These are phyloP conservation scores for Filobasidium wieringae DNA, from an alignment of 768 basidiomycete genomes.

Conservation along the genomic window DNA sequence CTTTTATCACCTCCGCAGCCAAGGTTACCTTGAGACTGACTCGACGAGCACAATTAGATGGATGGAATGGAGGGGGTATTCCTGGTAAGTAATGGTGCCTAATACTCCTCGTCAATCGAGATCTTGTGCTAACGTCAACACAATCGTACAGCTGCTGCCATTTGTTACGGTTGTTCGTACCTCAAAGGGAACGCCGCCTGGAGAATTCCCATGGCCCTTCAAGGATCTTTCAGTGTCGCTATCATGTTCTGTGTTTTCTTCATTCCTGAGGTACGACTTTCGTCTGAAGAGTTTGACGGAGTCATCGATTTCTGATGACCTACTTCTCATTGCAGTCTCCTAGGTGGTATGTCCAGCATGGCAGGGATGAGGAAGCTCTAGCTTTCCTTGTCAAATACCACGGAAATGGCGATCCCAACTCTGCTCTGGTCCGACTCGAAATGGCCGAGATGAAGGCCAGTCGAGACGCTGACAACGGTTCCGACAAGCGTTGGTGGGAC, in stretches of 20 bases:
- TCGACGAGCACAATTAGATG: not conserved
- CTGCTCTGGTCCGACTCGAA: conserved; percentile 47
- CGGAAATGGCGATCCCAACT: conserved; percentile 46
- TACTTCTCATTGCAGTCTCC: conserved; percentile 41
- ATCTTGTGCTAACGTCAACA: too few species aligned
- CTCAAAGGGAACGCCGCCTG: conserved; percentile 21
- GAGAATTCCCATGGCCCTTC: conserved; percentile 20
- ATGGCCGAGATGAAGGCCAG: conserved; percentile 48
- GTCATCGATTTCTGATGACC: not conserved
- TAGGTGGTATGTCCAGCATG: conserved; percentile 48
- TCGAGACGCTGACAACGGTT: conserved; percentile 44
- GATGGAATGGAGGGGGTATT: conserved; percentile 7
- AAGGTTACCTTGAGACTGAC: not conserved
- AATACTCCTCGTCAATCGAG: too few species aligned
- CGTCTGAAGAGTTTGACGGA: not conserved
- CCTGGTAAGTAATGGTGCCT: too few species aligned
- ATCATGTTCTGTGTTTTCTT: conserved; percentile 46
- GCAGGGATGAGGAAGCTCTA: conserved; percentile 45
- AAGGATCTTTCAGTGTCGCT: conserved; percentile 38
- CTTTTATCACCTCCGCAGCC: not conserved
- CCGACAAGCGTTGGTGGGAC: conserved; percentile 52
- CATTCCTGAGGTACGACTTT: conserved; percentile 15
- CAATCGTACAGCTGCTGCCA: conserved; percentile 16
- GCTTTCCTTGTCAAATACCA: conserved; percentile 48
- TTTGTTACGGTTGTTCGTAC: conserved; percentile 19